Percentiles rank a stretch among this genome's conserved stretches.
These are phyloP conservation scores for Fraxinus ornus DNA, from an alignment of 305 asterid species.

Conservation along the genomic window DNA sequence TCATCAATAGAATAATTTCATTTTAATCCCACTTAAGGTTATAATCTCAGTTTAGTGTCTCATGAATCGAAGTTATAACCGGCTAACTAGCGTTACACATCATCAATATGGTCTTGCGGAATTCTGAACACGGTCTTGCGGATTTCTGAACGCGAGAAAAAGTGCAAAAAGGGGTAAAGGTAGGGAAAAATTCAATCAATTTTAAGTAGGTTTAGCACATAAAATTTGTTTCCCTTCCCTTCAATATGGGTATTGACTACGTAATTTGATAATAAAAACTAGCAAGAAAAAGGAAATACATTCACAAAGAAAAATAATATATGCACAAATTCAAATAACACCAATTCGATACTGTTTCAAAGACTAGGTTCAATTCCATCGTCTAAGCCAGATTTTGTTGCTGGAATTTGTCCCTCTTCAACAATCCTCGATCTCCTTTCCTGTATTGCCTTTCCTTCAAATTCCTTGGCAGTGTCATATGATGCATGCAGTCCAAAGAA, in stretches of 20 bases:
- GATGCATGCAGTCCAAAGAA: constrained; percentile 56
- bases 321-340: constrained; percentile 17
- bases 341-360: constrained; percentile 2
- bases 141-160: neutral
- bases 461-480: constrained; percentile 47
- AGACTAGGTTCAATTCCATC: constrained; percentile 1
- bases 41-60: no score
- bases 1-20: neutral
- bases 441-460: constrained; percentile 25
- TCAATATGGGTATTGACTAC: neutral
- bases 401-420: constrained; percentile 42
- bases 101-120: neutral
- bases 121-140: no score
- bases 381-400: constrained; percentile 18
- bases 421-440: constrained; percentile 16
- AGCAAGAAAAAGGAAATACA: neutral
- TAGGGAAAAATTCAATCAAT: neutral
- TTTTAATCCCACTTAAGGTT: no score
- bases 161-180: neutral
- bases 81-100: no score
- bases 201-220: neutral
- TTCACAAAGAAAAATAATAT: constrained; percentile 1
- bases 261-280: neutral
- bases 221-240: neutral
- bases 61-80: neutral